A percentile compares a stretch with the other conserved stretches of the same genome.
Evolutionary conservation across 768 basidiomycete genomes (phyloP).

Genomic region (Tricholomella constricta): DNA sequence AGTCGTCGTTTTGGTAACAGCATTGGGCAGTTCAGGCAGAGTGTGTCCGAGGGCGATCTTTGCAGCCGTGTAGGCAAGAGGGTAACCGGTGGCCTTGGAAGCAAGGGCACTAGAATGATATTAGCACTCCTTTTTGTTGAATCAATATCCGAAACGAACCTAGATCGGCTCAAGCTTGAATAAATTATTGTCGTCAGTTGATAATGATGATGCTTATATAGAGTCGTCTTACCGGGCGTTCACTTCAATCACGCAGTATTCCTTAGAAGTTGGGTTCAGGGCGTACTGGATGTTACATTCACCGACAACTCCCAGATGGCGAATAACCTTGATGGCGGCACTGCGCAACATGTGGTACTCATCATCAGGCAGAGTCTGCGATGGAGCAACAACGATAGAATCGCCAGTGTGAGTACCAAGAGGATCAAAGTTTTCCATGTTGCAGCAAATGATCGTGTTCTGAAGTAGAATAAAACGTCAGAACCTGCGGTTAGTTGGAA

Average conservation of each 20-base stretch:
- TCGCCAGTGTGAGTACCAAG: slow-evolving; percentile 99
- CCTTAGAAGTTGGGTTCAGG: slow-evolving; percentile 86
- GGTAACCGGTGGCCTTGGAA: slow-evolving; percentile 98
- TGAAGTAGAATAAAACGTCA: slow-evolving; percentile 26
- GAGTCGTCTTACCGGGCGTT: slow-evolving; percentile 74
- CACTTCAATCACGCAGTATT: slow-evolving; percentile 99
- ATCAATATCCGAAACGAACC: slow-evolving; percentile 37
- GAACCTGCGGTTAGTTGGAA: slow-evolving; percentile 12
- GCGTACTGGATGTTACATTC: slow-evolving; percentile 99
- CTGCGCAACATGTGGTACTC: slow-evolving; percentile 99
- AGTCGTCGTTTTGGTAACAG: slow-evolving; percentile 98
- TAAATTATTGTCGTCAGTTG: slow-evolving; percentile 5
- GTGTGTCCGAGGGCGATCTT: slow-evolving; percentile 98
- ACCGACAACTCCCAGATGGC: slow-evolving; percentile 89
- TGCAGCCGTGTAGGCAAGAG: slow-evolving; percentile 97
- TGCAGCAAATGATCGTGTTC: slow-evolving; percentile 99
- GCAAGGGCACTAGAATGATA: slow-evolving; percentile 73
- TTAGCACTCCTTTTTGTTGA: background rate
- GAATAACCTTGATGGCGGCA: slow-evolving; percentile 93
- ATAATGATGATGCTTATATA: slow-evolving; percentile 1
- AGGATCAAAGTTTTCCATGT: slow-evolving; percentile 99
- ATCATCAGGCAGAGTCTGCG: slow-evolving; percentile 95
- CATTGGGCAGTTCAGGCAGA: slow-evolving; percentile 96
- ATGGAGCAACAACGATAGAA: slow-evolving; percentile 98
- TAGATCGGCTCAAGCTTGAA: slow-evolving; percentile 74